Percentiles rank a stretch among this genome's conserved stretches.
phyloP scores from a whole-genome alignment of 441 rosid species.

The Pelargonium australe region DNA sequence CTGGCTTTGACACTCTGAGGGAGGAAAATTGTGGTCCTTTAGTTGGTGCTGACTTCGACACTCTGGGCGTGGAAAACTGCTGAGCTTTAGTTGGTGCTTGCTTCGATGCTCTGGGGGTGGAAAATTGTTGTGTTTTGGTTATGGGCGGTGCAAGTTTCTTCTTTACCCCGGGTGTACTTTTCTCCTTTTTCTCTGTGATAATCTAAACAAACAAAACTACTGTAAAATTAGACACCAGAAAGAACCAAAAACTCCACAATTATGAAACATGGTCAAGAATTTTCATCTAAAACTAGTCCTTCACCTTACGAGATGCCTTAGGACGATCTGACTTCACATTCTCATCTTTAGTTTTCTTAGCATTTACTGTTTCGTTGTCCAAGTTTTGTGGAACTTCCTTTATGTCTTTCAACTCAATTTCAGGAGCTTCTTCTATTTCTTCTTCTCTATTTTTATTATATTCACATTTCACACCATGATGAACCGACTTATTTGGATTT shows the following conservation, averaged over 20 bases:
- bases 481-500: no score
- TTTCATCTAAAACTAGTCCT: conserved; percentile 3
- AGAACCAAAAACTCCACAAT: conserved; percentile 15
- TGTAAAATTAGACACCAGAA: conserved; percentile 10
- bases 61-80: not conserved
- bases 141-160: conserved; percentile 47
- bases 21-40: conserved; percentile 41
- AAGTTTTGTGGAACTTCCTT: conserved; percentile 25
- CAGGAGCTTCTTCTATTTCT: conserved; percentile 21
- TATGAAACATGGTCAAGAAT: conserved; percentile 8
- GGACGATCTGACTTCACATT: conserved; percentile 28
- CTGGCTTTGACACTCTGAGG: conserved; percentile 46
- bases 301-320: conserved; percentile 53
- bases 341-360: conserved; percentile 26
- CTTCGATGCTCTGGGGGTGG: not conserved
- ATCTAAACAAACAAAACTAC: conserved; percentile 32
- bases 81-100: conserved; percentile 11
- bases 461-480: no score
- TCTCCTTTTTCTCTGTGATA: conserved; percentile 42
- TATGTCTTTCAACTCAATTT: conserved; percentile 18
- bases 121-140: conserved; percentile 9
- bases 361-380: conserved; percentile 25
- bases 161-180: conserved; percentile 35
- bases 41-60: conserved; percentile 9
- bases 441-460: conserved; percentile 21